Conservation (phyloP, 768 basidiomycete genomes). For the Lentinula guzmanii region DNA sequence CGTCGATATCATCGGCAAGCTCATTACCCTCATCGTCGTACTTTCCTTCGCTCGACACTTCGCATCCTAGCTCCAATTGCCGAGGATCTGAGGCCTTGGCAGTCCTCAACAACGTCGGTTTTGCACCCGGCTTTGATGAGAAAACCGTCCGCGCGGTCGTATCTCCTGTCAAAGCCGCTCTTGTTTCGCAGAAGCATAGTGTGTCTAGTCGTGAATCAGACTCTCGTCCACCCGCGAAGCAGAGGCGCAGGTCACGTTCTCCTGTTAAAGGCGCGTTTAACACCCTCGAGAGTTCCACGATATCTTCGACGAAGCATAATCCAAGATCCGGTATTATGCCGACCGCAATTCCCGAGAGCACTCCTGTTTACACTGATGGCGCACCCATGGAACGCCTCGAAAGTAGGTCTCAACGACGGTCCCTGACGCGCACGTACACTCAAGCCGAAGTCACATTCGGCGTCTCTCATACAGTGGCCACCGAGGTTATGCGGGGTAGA, state of each 20-base stretch:
- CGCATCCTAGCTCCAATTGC: background rate
- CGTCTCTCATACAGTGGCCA: background rate
- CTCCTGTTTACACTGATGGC: background rate
- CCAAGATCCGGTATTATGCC: background rate
- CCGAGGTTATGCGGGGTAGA: background rate
- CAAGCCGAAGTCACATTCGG: background rate
- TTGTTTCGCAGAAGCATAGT: background rate
- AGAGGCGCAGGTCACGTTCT: background rate
- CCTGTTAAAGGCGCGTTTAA: background rate
- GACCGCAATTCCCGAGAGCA: background rate
- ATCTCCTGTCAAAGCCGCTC: background rate
- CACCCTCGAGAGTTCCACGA: background rate
- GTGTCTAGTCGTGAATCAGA: background rate
- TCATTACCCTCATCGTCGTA: background rate
- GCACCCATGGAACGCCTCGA: constrained; percentile 2
- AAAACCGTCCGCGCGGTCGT: background rate
- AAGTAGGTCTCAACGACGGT: background rate
- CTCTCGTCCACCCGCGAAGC: constrained; percentile 2
- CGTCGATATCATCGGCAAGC: background rate
- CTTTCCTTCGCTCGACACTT: background rate
- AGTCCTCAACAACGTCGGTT: background rate
- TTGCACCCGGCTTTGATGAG: background rate
- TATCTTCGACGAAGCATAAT: background rate
- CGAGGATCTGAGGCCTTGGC: background rate
- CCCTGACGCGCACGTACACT: background rate